Percentiles rank a stretch among this genome's conserved stretches.
Conservation (phyloP, 2,329 filamentous ascomycete genomes). For the Emericellopsis cladophorae region DNA sequence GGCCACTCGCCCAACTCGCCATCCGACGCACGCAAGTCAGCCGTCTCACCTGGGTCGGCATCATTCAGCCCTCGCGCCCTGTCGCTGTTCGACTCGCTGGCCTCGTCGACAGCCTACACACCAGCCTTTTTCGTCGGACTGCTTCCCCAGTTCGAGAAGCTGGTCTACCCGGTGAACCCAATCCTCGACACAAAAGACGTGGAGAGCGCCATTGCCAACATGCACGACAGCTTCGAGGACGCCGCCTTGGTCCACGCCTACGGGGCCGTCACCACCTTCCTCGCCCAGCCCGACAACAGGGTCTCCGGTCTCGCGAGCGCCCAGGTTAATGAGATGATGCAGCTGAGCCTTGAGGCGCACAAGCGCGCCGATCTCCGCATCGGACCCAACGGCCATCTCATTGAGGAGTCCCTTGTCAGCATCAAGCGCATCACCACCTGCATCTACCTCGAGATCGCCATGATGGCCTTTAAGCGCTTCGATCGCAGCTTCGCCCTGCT, state of each 20-base stretch:
- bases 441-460: constrained; percentile 38
- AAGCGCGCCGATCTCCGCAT: constrained; percentile 11
- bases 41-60: no score
- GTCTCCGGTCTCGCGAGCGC: constrained; percentile 13
- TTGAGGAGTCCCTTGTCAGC: constrained; percentile 23
- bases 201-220: constrained; percentile 13
- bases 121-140: constrained; percentile 18
- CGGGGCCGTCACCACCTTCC: constrained; percentile 20
- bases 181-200: constrained; percentile 17
- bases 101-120: constrained; percentile 7
- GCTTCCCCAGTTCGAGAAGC: constrained; percentile 18
- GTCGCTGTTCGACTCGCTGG: neutral
- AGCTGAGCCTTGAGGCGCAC: constrained; percentile 14
- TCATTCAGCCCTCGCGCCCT: constrained; percentile 1
- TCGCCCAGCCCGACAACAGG: constrained; percentile 15
- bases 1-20: neutral
- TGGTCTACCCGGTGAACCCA: constrained; percentile 23
- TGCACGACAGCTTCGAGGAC: constrained; percentile 19
- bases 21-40: neutral
- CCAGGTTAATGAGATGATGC: constrained; percentile 15
- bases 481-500: constrained; percentile 37
- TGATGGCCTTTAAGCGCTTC: constrained; percentile 32
- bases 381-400: constrained; percentile 17
- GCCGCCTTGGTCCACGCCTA: constrained; percentile 20
- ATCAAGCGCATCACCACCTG: constrained; percentile 33